These are phyloP conservation scores for Podila epicladia DNA, from an alignment of 192 early-diverging fungal genomes.

Conservation along the genomic window DNA sequence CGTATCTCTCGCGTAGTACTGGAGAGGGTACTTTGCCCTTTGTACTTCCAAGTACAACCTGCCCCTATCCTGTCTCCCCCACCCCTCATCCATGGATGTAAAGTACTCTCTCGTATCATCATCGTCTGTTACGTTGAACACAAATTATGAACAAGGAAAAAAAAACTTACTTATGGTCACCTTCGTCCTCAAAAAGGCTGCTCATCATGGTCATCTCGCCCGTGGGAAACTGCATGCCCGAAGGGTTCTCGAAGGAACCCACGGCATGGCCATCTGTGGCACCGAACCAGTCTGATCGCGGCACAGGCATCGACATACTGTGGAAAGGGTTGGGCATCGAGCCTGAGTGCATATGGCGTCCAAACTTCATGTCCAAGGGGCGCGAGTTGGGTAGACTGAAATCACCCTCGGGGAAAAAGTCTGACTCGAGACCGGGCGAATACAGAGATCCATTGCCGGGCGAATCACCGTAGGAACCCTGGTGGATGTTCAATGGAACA, in stretches of 20 bases:
- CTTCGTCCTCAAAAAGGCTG: constrained; percentile 57
- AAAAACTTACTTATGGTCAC: constrained; percentile 62
- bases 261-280: constrained; percentile 16
- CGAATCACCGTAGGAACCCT: constrained; percentile 44
- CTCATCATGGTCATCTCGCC: constrained; percentile 56
- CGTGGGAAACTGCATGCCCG: constrained; percentile 24
- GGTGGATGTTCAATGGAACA: constrained; percentile 41
- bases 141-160: constrained; percentile 32
- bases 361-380: constrained; percentile 22
- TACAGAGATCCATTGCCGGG: constrained; percentile 48
- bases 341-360: constrained; percentile 15
- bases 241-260: constrained; percentile 26
- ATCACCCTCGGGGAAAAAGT: constrained; percentile 35
- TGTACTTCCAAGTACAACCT: too few species aligned
- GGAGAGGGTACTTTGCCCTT: too few species aligned
- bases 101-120: too few species aligned
- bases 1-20: too few species aligned
- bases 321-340: constrained; percentile 55
- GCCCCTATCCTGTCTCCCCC: too few species aligned
- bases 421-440: constrained; percentile 33
- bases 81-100: too few species aligned
- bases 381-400: constrained; percentile 22
- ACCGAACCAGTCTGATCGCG: constrained; percentile 58
- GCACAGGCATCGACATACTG: constrained; percentile 67
- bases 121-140: background rate